These are phyloP conservation scores for Kluyveromyces sp. DNA, from an alignment of 1,139 yeast genomes.

Conservation along the genomic window DNA sequence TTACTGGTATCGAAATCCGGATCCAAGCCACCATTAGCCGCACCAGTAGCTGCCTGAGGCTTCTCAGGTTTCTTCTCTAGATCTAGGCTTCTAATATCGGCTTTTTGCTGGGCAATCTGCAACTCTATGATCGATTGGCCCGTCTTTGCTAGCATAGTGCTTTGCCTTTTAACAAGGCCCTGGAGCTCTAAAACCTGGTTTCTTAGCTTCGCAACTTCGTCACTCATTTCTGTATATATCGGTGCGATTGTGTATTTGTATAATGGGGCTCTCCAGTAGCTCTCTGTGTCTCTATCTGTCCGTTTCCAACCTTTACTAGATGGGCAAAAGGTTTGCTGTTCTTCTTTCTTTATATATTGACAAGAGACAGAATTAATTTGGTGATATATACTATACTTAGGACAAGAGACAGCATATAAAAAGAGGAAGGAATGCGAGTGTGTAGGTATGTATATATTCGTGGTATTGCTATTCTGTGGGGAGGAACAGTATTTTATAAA, in stretches of 20 bases:
- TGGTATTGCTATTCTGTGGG: no score
- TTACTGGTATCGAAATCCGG: constrained; percentile 44
- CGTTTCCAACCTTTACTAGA: no score
- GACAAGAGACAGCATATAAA: no score
- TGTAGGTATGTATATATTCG: no score
- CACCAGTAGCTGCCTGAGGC: neutral
- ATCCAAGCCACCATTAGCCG: neutral
- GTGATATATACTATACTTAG: no score
- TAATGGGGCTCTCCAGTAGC: neutral
- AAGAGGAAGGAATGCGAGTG: no score
- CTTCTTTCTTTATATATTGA: no score
- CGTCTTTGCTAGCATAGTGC: constrained; percentile 46
- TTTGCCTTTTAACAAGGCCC: constrained; percentile 43
- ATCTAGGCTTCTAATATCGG: constrained; percentile 27
- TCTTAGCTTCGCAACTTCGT: constrained; percentile 33
- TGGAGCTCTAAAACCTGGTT: constrained; percentile 42
- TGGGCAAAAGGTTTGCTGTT: no score
- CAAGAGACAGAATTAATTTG: no score
- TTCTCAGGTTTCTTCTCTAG: constrained; percentile 17
- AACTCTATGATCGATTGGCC: constrained; percentile 69
- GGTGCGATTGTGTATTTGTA: no score
- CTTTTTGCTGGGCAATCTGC: constrained; percentile 45
- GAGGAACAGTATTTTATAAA: no score
- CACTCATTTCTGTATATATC: constrained; percentile 12
- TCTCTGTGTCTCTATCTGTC: neutral